phyloP scores from a whole-genome alignment of 2,329 filamentous ascomycete species.

The Aspergillus quadricinctus region DNA sequence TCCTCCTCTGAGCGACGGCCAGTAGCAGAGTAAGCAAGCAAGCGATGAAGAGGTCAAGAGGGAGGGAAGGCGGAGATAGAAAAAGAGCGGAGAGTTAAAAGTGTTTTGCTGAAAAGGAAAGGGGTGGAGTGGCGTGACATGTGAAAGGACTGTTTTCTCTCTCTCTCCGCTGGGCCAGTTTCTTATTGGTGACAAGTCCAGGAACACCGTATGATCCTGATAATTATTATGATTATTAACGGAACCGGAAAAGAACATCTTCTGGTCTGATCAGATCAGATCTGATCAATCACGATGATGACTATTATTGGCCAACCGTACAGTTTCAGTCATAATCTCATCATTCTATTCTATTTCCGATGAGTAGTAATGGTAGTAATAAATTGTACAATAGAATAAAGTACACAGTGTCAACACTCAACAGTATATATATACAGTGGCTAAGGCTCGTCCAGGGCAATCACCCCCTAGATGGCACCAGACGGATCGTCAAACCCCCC shows the following conservation, averaged over 20 bases:
- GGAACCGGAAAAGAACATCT: neutral
- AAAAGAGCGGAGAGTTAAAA: neutral
- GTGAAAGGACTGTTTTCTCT: constrained; percentile 23
- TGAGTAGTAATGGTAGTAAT: neutral
- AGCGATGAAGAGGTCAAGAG: neutral
- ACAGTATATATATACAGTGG: neutral
- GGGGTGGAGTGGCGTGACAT: constrained; percentile 25
- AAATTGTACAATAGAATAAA: neutral
- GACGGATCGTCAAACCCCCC: neutral
- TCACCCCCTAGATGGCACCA: neutral
- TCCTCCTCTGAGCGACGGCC: neutral
- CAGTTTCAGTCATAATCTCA: too few species aligned
- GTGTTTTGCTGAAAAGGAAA: neutral
- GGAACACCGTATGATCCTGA: constrained; percentile 9
- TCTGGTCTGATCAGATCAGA: neutral
- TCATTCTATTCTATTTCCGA: neutral
- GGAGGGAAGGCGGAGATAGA: neutral
- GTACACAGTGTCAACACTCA: neutral
- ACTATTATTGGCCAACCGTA: neutral
- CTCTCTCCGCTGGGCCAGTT: constrained; percentile 4
- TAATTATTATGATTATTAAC: too few species aligned
- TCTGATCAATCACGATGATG: neutral
- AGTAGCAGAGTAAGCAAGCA: neutral
- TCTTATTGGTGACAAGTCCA: neutral
- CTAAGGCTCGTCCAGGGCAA: neutral